Evolutionary conservation across 768 basidiomycete genomes (phyloP).

Genomic region (Collybia mongolica): DNA sequence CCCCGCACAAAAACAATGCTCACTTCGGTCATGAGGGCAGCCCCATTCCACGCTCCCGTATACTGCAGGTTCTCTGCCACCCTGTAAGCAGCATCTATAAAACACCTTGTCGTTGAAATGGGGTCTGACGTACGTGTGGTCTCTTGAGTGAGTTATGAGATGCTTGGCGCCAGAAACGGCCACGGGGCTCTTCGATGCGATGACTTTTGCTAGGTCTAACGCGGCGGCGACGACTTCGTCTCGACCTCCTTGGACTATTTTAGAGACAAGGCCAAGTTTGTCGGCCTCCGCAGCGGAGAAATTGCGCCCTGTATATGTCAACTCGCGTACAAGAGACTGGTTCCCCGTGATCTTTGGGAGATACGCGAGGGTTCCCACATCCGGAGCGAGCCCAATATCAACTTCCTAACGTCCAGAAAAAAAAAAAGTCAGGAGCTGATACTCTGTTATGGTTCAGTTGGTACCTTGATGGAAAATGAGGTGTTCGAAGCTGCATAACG

Average conservation of each 20-base stretch:
- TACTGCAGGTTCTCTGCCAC: conserved; percentile 42
- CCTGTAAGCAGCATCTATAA: conserved; percentile 13
- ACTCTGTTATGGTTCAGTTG: neutral
- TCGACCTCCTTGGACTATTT: conserved; percentile 62
- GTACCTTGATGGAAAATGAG: conserved; percentile 70
- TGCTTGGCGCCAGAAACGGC: conserved; percentile 79
- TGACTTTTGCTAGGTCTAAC: conserved; percentile 58
- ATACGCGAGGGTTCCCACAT: conserved; percentile 83
- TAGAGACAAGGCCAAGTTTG: conserved; percentile 71
- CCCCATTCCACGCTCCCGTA: conserved; percentile 43
- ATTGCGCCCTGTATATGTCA: conserved; percentile 71
- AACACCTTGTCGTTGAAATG: neutral
- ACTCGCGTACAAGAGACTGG: conserved; percentile 67
- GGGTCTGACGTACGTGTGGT: conserved; percentile 58
- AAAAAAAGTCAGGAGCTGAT: conserved; percentile 21
- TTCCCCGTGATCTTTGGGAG: conserved; percentile 79
- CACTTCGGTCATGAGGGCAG: conserved; percentile 40
- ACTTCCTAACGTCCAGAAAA: conserved; percentile 71
- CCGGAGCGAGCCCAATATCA: conserved; percentile 84
- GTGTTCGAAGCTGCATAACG: conserved; percentile 66
- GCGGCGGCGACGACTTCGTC: conserved; percentile 68
- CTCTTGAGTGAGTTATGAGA: conserved; percentile 72
- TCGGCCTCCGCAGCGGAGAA: conserved; percentile 71
- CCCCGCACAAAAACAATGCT: neutral
- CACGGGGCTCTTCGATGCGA: conserved; percentile 77